These are phyloP conservation scores for Candida mattraensis DNA, from an alignment of 805 yeast species.

Conservation along the genomic window DNA sequence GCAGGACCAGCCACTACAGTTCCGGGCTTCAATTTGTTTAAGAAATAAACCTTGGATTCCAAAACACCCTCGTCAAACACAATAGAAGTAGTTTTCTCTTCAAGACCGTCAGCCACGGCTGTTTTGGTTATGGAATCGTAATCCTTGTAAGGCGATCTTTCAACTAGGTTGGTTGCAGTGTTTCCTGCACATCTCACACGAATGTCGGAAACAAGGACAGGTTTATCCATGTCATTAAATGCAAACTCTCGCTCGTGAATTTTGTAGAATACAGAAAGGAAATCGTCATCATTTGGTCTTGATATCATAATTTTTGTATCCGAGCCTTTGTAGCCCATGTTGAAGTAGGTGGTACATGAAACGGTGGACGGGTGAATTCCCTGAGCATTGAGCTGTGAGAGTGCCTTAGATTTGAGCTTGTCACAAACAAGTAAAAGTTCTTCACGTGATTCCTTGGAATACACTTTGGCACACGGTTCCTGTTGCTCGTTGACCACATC, in stretches of 20 bases:
- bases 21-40: slow-evolving; percentile 54
- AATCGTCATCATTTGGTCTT: slow-evolving; percentile 24
- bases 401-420: neutral
- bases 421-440: too few species aligned
- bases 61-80: slow-evolving; percentile 29
- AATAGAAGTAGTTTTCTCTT: slow-evolving; percentile 41
- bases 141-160: too few species aligned
- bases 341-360: slow-evolving; percentile 40
- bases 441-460: too few species aligned
- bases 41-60: slow-evolving; percentile 41
- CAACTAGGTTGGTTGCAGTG: slow-evolving; percentile 47
- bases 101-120: slow-evolving; percentile 71
- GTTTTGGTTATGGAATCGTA: slow-evolving; percentile 40
- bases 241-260: slow-evolving; percentile 36
- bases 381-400: slow-evolving; percentile 23
- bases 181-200: slow-evolving; percentile 68
- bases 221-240: slow-evolving; percentile 28
- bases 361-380: slow-evolving; percentile 16
- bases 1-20: slow-evolving; percentile 50
- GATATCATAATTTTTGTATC: slow-evolving; percentile 32
- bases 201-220: slow-evolving; percentile 31
- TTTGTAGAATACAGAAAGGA: slow-evolving; percentile 24
- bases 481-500: slow-evolving; percentile 35
- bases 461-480: too few species aligned
- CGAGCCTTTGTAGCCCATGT: slow-evolving; percentile 19